phyloP scores from a whole-genome alignment of 2,329 filamentous ascomycete species.

The Neurospora sp. region DNA sequence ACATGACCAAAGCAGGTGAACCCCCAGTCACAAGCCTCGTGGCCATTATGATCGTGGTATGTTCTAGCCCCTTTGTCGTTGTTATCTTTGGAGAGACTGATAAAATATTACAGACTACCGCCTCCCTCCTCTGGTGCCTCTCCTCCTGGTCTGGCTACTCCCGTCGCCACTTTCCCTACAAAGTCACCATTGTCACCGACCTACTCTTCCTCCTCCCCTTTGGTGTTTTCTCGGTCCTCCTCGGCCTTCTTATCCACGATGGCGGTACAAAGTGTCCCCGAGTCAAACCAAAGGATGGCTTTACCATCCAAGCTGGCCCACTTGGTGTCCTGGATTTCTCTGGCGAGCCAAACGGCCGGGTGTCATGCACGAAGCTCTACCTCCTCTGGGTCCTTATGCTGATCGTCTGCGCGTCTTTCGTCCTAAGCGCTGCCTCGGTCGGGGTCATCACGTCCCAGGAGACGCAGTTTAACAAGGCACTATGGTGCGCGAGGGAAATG shows the following conservation, averaged over 20 bases:
- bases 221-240: constrained; percentile 63
- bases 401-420: constrained; percentile 62
- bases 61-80: constrained; percentile 25
- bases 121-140: constrained; percentile 68
- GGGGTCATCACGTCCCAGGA: constrained; percentile 54
- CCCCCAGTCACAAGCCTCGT: constrained; percentile 63
- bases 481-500: constrained; percentile 1
- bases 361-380: constrained; percentile 76
- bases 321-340: constrained; percentile 32
- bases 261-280: constrained; percentile 51
- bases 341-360: constrained; percentile 39
- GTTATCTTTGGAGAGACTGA: constrained; percentile 9
- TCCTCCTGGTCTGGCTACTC: constrained; percentile 35
- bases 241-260: constrained; percentile 73
- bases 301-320: constrained; percentile 31
- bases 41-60: constrained; percentile 68
- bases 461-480: constrained; percentile 14
- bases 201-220: constrained; percentile 62
- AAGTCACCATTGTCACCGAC: constrained; percentile 59
- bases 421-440: constrained; percentile 49
- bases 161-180: constrained; percentile 66
- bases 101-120: constrained; percentile 49
- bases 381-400: constrained; percentile 80
- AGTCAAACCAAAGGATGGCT: constrained; percentile 24
- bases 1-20: constrained; percentile 58